Percentiles rank a stretch among this genome's conserved stretches.
Conservation (phyloP, 805 yeast genomes). For the Priceomyces melissophilus region DNA sequence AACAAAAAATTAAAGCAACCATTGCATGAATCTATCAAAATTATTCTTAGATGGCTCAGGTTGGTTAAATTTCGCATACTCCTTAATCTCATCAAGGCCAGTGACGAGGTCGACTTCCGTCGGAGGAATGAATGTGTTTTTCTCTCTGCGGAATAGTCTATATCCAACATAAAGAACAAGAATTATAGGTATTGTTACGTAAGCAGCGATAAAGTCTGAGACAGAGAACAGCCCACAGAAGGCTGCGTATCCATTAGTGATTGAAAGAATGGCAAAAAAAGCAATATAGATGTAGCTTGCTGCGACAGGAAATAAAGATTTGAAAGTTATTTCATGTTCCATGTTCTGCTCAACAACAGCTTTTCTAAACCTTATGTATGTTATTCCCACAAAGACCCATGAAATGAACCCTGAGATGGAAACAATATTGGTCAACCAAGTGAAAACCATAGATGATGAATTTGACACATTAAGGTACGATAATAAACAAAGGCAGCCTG, state of each 20-base stretch:
- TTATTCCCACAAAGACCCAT: constrained; percentile 53
- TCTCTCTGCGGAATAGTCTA: constrained; percentile 36
- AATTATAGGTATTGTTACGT: constrained; percentile 60
- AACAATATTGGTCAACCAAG: constrained; percentile 69
- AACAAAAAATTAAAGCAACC: too few relatives aligned
- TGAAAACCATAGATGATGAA: constrained; percentile 59
- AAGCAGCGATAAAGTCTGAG: constrained; percentile 66
- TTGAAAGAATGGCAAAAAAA: constrained; percentile 42
- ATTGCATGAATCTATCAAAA: too few relatives aligned
- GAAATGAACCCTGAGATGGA: constrained; percentile 68
- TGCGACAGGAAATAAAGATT: constrained; percentile 46
- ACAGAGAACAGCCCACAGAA: constrained; percentile 67
- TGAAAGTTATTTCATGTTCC: constrained; percentile 50
- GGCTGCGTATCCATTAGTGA: constrained; percentile 68
- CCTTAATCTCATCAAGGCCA: constrained; percentile 5
- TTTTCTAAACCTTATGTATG: constrained; percentile 60
- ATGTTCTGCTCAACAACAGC: constrained; percentile 50
- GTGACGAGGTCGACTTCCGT: constrained; percentile 2
- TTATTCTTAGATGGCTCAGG: too few relatives aligned
- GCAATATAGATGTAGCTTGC: constrained; percentile 47
- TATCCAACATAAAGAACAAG: constrained; percentile 55
- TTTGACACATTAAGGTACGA: constrained; percentile 42
- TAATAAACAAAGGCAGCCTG: constrained; percentile 18
- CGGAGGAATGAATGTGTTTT: constrained; percentile 4
- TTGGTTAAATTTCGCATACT: too few relatives aligned